A percentile compares a stretch with the other conserved stretches of the same genome.
These are phyloP conservation scores for Clonostachys rosea DNA, from an alignment of 2,329 filamentous ascomycete genomes.

Conservation along the genomic window DNA sequence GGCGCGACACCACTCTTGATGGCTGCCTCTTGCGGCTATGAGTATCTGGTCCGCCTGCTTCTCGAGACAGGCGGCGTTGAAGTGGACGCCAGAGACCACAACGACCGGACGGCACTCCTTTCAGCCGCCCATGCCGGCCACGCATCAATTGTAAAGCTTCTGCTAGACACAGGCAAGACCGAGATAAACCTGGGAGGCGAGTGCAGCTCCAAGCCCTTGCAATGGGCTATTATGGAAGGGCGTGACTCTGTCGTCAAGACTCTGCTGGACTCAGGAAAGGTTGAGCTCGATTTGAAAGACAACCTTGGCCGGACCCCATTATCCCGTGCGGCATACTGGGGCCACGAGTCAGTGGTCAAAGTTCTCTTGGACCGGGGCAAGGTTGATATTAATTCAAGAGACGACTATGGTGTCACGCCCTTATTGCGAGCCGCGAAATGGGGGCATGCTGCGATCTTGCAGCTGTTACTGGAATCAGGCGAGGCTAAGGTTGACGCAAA, in stretches of 20 bases:
- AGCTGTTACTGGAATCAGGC: not conserved
- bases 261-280: not conserved
- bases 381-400: not conserved
- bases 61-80: not conserved
- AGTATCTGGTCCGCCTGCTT: not conserved
- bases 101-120: not conserved
- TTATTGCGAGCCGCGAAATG: not conserved
- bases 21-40: too few relatives aligned
- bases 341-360: not conserved
- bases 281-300: not conserved
- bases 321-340: not conserved
- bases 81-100: not conserved
- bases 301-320: not conserved
- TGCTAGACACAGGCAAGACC: not conserved
- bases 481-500: not conserved
- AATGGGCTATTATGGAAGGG: not conserved
- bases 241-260: not conserved
- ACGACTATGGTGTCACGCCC: not conserved
- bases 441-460: not conserved
- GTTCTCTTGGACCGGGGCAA: not conserved
- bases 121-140: not conserved
- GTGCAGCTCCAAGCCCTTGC: not conserved
- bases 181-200: not conserved
- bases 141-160: not conserved
- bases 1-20: too few relatives aligned